These are phyloP conservation scores for Boletales sp. DNA, from an alignment of 768 basidiomycete species.

Conservation along the genomic window DNA sequence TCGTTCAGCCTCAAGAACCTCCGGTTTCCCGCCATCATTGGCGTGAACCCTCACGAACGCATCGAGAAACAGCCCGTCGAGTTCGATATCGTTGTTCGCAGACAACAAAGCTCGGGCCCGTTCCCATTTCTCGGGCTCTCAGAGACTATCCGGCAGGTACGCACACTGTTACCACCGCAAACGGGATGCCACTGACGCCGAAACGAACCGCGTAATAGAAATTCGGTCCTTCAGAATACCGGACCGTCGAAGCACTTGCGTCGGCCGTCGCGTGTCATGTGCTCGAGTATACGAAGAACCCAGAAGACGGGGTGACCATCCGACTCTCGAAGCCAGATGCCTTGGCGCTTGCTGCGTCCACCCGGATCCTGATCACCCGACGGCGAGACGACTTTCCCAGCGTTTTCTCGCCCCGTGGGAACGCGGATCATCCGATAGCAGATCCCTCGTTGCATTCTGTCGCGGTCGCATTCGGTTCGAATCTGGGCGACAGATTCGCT, in stretches of 20 bases:
- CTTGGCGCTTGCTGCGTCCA: slow-evolving; percentile 59
- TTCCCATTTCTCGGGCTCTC: slow-evolving; percentile 22
- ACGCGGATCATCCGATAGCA: background rate
- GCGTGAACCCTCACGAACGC: slow-evolving; percentile 66
- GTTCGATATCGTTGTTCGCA: slow-evolving; percentile 43
- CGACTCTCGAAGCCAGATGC: slow-evolving; percentile 72
- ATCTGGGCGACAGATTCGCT: slow-evolving; percentile 81
- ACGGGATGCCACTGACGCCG: background rate
- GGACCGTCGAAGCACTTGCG: slow-evolving; percentile 70
- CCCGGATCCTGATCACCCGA: slow-evolving; percentile 61
- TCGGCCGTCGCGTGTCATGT: slow-evolving; percentile 50
- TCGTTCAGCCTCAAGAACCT: slow-evolving; percentile 37
- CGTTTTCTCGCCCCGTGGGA: background rate
- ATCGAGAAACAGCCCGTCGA: slow-evolving; percentile 58
- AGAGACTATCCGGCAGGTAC: slow-evolving; percentile 32
- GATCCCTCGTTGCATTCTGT: slow-evolving; percentile 34
- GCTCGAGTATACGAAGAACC: slow-evolving; percentile 30
- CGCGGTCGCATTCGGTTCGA: slow-evolving; percentile 84
- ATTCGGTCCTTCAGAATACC: slow-evolving; percentile 45
- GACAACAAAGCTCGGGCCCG: background rate
- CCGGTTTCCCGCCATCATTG: slow-evolving; percentile 54
- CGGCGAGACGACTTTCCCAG: slow-evolving; percentile 35
- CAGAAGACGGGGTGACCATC: slow-evolving; percentile 40
- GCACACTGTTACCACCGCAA: background rate
- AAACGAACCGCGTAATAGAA: slow-evolving; percentile 32